A percentile compares a stretch with the other conserved stretches of the same genome.
Conservation (phyloP, 75 land plant species). For the Cryptomeria japonica region DNA sequence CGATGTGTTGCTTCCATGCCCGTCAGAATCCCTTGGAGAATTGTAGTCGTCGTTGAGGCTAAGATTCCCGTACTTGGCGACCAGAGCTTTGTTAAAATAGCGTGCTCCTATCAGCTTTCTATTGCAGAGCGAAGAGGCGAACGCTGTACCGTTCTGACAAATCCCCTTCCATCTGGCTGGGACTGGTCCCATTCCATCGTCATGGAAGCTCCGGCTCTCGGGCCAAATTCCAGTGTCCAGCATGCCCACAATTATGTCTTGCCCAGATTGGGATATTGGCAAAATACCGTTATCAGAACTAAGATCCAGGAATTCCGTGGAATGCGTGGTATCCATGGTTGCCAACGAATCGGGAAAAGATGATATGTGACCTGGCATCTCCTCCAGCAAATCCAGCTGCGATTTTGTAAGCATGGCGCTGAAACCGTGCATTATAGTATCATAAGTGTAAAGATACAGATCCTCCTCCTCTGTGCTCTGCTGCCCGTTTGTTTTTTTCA, state of each 20-base stretch:
- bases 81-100: conserved; percentile 6
- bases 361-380: conserved; percentile 11
- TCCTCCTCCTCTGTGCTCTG: neutral
- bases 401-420: conserved; percentile 18
- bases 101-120: conserved; percentile 28
- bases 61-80: neutral
- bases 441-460: conserved; percentile 17
- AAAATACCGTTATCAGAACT: conserved; percentile 16
- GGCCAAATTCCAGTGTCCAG: conserved; percentile 79
- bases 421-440: conserved; percentile 31
- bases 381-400: conserved; percentile 8
- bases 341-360: neutral
- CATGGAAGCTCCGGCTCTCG: conserved; percentile 47
- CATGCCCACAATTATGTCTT: conserved; percentile 37
- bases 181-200: conserved; percentile 6
- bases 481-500: conserved; percentile 4
- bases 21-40: conserved; percentile 19
- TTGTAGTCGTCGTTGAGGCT: neutral
- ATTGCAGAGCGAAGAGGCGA: neutral
- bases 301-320: conserved; percentile 28
- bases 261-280: conserved; percentile 18
- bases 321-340: conserved; percentile 41
- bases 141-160: neutral
- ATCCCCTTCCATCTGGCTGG: neutral
- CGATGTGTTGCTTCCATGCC: conserved; percentile 31